These are phyloP conservation scores for Tolypocladium endophyticum DNA, from an alignment of 2,329 filamentous ascomycete genomes.

Conservation along the genomic window DNA sequence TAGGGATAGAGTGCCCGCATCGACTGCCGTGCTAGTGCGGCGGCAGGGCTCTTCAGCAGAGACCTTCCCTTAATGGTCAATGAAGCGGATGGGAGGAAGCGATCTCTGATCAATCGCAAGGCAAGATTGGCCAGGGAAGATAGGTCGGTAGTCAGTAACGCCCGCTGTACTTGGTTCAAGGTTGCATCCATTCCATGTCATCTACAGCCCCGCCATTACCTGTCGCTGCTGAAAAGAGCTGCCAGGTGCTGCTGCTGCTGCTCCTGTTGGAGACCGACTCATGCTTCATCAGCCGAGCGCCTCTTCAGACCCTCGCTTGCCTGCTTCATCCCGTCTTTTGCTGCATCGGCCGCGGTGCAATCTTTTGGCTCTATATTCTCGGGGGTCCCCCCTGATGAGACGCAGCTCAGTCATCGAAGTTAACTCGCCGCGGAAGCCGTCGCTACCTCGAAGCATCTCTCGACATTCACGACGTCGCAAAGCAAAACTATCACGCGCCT, in stretches of 20 bases:
- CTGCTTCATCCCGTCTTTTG: not conserved
- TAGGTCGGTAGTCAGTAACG: too few species aligned
- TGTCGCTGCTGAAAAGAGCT: not conserved
- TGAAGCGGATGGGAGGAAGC: not conserved
- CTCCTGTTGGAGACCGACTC: not conserved
- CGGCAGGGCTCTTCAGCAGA: not conserved
- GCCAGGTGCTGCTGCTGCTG: not conserved
- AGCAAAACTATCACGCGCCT: not conserved
- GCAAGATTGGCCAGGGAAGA: too few species aligned
- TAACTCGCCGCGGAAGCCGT: not conserved
- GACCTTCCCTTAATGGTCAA: not conserved
- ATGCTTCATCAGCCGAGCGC: not conserved
- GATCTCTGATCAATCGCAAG: not conserved
- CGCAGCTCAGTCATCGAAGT: not conserved
- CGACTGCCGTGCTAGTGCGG: not conserved
- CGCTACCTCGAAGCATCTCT: not conserved
- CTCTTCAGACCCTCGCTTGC: not conserved
- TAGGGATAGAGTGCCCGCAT: not conserved
- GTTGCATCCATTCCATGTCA: not conserved
- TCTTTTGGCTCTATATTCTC: not conserved
- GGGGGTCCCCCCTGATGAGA: not conserved
- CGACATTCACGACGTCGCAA: too few species aligned
- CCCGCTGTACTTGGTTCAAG: not conserved
- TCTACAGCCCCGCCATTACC: not conserved
- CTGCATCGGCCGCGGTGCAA: not conserved